phyloP scores from a whole-genome alignment of 805 yeast species.

The Candida montana region DNA sequence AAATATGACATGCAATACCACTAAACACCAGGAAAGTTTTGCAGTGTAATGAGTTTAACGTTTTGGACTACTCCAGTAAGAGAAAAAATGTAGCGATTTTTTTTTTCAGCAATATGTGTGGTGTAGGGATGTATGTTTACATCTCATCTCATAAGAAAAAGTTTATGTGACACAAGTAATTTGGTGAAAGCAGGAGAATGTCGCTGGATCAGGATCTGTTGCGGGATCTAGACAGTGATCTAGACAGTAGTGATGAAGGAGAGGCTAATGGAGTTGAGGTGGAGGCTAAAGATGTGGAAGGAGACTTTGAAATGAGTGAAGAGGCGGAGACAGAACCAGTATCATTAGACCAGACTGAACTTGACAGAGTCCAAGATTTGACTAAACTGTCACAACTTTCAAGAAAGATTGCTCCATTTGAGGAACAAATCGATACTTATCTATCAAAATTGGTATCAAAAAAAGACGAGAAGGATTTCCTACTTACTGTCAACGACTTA shows the following conservation, averaged over 20 bases:
- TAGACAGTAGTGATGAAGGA: slow-evolving; percentile 5
- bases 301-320: slow-evolving; percentile 6
- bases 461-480: slow-evolving; percentile 40
- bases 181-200: slow-evolving; percentile 10
- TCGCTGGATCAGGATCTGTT: slow-evolving; percentile 23
- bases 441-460: slow-evolving; percentile 17
- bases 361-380: slow-evolving; percentile 14
- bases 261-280: slow-evolving; percentile 2
- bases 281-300: slow-evolving; percentile 4
- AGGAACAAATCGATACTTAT: slow-evolving; percentile 15
- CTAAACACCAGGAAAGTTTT: neutral
- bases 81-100: no score
- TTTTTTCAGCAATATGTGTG: no score
- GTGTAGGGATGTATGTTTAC: neutral
- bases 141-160: neutral
- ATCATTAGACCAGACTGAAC: slow-evolving; percentile 6
- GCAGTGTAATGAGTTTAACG: neutral
- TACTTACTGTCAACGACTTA: slow-evolving; percentile 50
- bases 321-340: slow-evolving; percentile 10
- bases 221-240: slow-evolving; percentile 27
- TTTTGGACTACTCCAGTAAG: no score
- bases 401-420: slow-evolving; percentile 13
- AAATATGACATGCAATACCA: slow-evolving; percentile 14
- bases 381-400: slow-evolving; percentile 11
- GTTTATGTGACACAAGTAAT: neutral